These are phyloP conservation scores for Colletotrichum neosansevieriae DNA, from an alignment of 2,329 filamentous ascomycete genomes.

Conservation along the genomic window DNA sequence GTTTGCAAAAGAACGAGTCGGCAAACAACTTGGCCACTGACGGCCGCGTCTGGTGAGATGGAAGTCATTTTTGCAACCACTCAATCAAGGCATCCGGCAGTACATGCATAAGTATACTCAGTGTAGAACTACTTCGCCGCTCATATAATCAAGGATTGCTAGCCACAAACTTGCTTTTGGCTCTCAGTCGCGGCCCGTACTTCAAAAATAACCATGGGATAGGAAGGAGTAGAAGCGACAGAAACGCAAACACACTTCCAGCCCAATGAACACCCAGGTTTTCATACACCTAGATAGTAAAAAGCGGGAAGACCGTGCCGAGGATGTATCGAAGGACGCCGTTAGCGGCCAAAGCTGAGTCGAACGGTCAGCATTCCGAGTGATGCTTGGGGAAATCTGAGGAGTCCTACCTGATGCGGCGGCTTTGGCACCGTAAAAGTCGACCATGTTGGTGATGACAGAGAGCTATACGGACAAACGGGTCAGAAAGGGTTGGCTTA, in stretches of 20 bases:
- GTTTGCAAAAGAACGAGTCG: too few relatives aligned
- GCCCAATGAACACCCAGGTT: slow-evolving; percentile 53
- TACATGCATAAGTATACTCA: too few relatives aligned
- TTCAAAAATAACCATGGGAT: slow-evolving; percentile 42
- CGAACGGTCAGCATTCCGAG: background rate
- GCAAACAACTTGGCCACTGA: too few relatives aligned
- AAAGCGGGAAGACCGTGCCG: slow-evolving; percentile 57
- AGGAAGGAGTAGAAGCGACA: slow-evolving; percentile 38
- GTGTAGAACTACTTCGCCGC: too few relatives aligned
- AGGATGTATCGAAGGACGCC: slow-evolving; percentile 56
- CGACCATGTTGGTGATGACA: slow-evolving; percentile 41
- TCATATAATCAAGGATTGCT: background rate
- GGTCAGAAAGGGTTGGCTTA: background rate
- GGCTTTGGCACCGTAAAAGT: slow-evolving; percentile 40
- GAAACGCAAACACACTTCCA: slow-evolving; percentile 42
- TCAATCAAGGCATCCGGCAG: too few relatives aligned
- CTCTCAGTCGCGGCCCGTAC: slow-evolving; percentile 28
- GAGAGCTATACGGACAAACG: background rate
- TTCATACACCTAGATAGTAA: slow-evolving; percentile 55
- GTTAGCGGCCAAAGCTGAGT: slow-evolving; percentile 53
- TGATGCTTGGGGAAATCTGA: fast-evolving
- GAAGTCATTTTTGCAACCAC: too few relatives aligned
- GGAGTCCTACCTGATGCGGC: slow-evolving; percentile 36
- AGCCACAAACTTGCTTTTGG: slow-evolving; percentile 12
- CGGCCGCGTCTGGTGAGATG: too few relatives aligned